Conservation (phyloP, 352 stramenopile genomes). For the Pythium utonaiense region DNA sequence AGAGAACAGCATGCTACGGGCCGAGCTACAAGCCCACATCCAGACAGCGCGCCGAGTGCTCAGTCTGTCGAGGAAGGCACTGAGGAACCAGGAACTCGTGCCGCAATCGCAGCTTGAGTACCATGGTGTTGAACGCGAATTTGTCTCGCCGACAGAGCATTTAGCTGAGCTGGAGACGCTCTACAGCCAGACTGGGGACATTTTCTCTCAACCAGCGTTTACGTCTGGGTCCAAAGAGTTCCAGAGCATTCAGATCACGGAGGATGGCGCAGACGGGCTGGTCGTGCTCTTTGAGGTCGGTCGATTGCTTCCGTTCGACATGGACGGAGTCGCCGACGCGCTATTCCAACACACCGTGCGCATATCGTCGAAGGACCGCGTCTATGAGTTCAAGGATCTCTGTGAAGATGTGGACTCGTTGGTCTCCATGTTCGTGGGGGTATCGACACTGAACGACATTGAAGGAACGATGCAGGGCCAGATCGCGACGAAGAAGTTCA, state of each 20-base stretch:
- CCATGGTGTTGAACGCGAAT: background rate
- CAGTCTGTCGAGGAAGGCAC: background rate
- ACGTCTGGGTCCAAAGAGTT: background rate
- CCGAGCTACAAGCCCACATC: conserved; percentile 6
- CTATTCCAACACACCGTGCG: conserved; percentile 7
- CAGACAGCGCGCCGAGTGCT: background rate
- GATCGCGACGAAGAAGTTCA: conserved; percentile 2
- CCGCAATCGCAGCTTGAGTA: background rate
- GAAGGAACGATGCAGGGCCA: conserved; percentile 10
- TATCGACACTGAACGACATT: background rate
- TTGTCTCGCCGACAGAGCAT: background rate
- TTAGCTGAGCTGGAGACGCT: background rate
- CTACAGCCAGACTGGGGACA: background rate
- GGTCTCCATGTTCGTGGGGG: conserved; percentile 1
- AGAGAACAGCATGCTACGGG: background rate
- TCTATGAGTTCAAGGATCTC: conserved; percentile 8
- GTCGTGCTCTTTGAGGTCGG: background rate
- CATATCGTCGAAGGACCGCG: conserved; percentile 8
- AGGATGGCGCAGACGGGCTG: background rate
- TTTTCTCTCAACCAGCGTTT: background rate
- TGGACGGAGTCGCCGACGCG: conserved; percentile 4
- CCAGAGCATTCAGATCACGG: conserved; percentile 1
- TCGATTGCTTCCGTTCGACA: conserved; percentile 1
- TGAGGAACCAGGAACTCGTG: background rate
- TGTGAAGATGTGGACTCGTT: background rate